Conservation (phyloP, 192 early-diverging fungal genomes). For the Coemansia sp. region DNA sequence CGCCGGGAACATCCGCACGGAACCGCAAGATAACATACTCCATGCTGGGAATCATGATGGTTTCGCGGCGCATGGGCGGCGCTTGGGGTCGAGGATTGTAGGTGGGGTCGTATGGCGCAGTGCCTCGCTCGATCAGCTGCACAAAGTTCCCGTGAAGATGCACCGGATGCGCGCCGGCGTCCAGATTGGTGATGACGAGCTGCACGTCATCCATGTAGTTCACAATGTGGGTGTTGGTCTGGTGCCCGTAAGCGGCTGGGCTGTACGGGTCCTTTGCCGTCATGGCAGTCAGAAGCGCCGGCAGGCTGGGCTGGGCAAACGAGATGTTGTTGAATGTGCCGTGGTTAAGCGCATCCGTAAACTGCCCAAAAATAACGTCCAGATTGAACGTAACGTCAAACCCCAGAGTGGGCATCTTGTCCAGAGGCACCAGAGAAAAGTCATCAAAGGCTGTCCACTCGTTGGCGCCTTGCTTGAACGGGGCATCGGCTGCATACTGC, state of each 20-base stretch:
- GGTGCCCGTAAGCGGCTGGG: constrained; percentile 60
- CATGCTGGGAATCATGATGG: constrained; percentile 64
- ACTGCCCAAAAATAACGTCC: constrained; percentile 63
- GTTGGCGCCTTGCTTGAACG: constrained; percentile 10
- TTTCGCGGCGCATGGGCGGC: constrained; percentile 71
- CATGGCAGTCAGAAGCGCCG: constrained; percentile 64
- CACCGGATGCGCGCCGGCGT: constrained; percentile 72
- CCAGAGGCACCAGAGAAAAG: constrained; percentile 54
- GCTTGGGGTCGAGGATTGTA: constrained; percentile 42
- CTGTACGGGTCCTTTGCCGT: constrained; percentile 54
- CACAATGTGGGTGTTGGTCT: constrained; percentile 63
- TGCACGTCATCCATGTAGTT: constrained; percentile 64
- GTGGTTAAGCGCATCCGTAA: constrained; percentile 73
- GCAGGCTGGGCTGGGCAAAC: constrained; percentile 64
- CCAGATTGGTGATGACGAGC: constrained; percentile 72
- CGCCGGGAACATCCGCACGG: constrained; percentile 76
- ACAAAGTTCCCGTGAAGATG: constrained; percentile 85
- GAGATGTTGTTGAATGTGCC: constrained; percentile 77
- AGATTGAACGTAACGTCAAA: constrained; percentile 55
- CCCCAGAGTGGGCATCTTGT: constrained; percentile 35
- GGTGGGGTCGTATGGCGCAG: constrained; percentile 57
- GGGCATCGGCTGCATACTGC: constrained; percentile 47
- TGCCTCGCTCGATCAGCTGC: constrained; percentile 69
- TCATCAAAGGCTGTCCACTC: constrained; percentile 59
- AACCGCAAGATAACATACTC: constrained; percentile 72